Base-by-base conservation (phyloP, 805 yeast genomes). In the Kodamaea kakaduensis region DNA sequence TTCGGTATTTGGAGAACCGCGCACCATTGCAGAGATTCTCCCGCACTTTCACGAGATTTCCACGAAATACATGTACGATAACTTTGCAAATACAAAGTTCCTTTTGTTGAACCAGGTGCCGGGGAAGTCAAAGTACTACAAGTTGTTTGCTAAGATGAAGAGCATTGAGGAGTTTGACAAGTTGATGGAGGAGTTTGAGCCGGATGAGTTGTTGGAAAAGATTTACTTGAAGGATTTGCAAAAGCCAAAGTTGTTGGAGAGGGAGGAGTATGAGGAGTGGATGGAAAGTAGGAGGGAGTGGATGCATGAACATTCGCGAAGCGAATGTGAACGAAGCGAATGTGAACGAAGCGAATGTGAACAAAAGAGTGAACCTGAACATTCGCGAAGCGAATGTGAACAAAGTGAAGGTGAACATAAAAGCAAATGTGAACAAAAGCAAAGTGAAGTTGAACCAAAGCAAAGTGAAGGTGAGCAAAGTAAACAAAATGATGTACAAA, bases 61-160 rank as follows among this genome's bases (percentile, higher is more conserved):
- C 7, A 50, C 59, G 10, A 46, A 67, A 36, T 75, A 69, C 54
- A 86, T 84, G 55, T 74, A 73, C 47, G 61, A 73, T 14, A 71
- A 85, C 3, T 34, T 37, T n/a, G 36, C 51, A 33, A 88, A 87
- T 55, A 75, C 93, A 1, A 93, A 93, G 61, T 90, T 81, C 56
- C 77, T 93, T 64, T 50, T 90, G 28, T 65, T 79, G 21, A 78
- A 87, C 50, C 78, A 86, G 61, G 67, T 86, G 9, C 95, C 96
- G 1, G 90, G 94, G 1, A 82, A 77, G 52, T 70, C 77, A 3
- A 64, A 69, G 9, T 64, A 75, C 31, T 84, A 84, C 52, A 78
- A 74, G 46, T 46, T 58, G 31, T 59, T 87, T 34, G 68, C 78
- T 39, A 66, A 70, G 47, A 61, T 77, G 26, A 86, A 78, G 52